Evolutionary conservation across 202 grass and related monocot genomes (phyloP), one percentile per base, ranked within the genome.

Genomic region (Panicum virgatum): DNA sequence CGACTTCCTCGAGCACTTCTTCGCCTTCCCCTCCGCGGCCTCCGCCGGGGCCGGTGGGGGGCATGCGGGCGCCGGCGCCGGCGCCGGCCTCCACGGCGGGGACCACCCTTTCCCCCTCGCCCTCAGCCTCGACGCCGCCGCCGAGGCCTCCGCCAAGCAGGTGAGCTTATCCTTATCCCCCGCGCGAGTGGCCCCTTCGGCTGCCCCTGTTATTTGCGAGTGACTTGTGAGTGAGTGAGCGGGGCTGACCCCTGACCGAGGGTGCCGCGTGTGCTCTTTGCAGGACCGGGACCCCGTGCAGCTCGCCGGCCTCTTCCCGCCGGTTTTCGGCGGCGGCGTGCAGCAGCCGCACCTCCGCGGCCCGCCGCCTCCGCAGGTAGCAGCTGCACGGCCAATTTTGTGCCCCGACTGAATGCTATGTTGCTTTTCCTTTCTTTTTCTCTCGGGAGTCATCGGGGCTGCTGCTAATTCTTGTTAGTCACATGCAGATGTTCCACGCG

Each of bases 1-100:
- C 36, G 94, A 94, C 66, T 97, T 97, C 79, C 61, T 94, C 40
- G 94, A 97, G 15, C 91, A 97, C 69, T 88, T 97, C 81, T 81
- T 97, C 57, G 30, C 87, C 40, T 84, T 82, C 26, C 76, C 83
- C 26, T 77, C 90, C 45, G 60, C 65, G 45, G 44, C 40, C 42
- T 51, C 65, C 7, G 47, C 77, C 9, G 68, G 68, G n/a, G 37
- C 63, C 11, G 69, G 16, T 6, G 37, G 62, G 13, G 76, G 32
- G 0, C 76, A 67, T 42, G 47, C 82, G 34, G 50, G 29, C 48
- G 56, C 82, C n/a, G n/a, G n/a, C n/a, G n/a, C n/a, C 18, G 58
- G 37, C 14, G 81, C n/a, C n/a, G n/a, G n/a, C n/a, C n/a, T n/a
- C n/a, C n/a, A 52, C 27, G 76, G 48, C 3, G 67, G 72, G 0